Conservation (phyloP, 1,284 basidiomycete species). For the Cryptococcus sp. region DNA sequence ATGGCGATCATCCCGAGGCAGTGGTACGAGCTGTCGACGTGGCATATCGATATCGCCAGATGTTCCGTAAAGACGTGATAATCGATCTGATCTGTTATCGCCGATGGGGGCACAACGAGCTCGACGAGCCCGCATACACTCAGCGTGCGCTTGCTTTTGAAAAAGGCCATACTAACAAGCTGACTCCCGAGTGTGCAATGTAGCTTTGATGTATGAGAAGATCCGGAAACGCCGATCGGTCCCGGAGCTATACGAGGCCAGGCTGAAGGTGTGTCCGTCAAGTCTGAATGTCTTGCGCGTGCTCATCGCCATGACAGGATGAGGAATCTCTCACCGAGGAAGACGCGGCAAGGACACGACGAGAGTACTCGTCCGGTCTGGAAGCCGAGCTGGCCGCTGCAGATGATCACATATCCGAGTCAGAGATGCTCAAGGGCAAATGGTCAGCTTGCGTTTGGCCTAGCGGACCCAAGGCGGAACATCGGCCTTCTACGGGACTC, state of each 20-base stretch:
- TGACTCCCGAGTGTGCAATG: neutral
- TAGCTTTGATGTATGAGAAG: conserved; percentile 77
- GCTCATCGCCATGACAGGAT: conserved; percentile 51
- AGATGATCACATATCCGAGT: conserved; percentile 58
- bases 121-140: conserved; percentile 87
- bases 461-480: conserved; percentile 58
- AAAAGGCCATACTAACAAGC: neutral
- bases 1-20: conserved; percentile 86
- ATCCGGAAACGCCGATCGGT: conserved; percentile 74
- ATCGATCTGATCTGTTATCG: conserved; percentile 85
- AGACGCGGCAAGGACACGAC: conserved; percentile 60
- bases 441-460: conserved; percentile 78
- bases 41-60: conserved; percentile 77
- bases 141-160: conserved; percentile 57
- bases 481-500: conserved; percentile 70
- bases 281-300: neutral
- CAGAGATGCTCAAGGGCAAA: conserved; percentile 61
- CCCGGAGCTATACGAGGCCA: conserved; percentile 76
- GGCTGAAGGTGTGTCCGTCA: conserved; percentile 62
- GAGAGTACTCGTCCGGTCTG: conserved; percentile 63
- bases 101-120: conserved; percentile 78
- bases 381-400: conserved; percentile 62
- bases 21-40: conserved; percentile 74
- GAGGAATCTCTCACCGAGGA: conserved; percentile 61
- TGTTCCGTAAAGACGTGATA: conserved; percentile 84